Evolutionary conservation across 306 rosid genomes (phyloP).

Genomic region (Cucumis melo): DNA sequence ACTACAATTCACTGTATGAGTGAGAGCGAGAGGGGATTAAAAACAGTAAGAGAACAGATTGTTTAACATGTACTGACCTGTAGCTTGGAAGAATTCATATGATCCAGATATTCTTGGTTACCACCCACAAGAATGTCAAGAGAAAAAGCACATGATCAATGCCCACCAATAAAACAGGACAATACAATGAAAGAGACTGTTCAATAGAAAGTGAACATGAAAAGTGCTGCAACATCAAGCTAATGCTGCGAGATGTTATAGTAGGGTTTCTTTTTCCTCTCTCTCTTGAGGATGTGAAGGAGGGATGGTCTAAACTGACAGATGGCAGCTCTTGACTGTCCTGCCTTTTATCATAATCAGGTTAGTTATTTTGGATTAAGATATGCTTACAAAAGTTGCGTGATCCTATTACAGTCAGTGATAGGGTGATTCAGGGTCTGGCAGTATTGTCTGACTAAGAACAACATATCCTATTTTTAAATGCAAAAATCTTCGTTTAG

Average conservation of each 20-base stretch:
- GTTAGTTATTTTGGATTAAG: background rate
- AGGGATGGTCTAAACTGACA: background rate
- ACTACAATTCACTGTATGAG: background rate
- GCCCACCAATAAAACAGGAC: background rate
- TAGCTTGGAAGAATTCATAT: background rate
- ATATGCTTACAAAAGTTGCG: background rate
- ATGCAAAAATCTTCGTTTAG: background rate
- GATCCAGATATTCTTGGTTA: background rate
- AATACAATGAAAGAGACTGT: slow-evolving; percentile 11
- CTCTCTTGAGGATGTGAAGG: background rate
- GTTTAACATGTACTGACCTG: slow-evolving; percentile 6
- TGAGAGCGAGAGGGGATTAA: background rate
- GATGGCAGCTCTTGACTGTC: background rate
- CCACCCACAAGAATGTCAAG: background rate
- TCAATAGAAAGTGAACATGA: slow-evolving; percentile 1
- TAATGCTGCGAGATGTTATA: background rate
- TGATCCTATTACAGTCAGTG: background rate
- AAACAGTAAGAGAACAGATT: slow-evolving; percentile 1
- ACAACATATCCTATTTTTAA: background rate
- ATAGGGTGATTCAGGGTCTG: background rate
- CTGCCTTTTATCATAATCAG: slow-evolving; percentile 1
- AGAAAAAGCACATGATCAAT: background rate
- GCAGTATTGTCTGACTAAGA: background rate
- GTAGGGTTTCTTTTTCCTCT: background rate
- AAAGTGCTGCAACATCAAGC: background rate